phyloP scores from a whole-genome alignment of 2,329 filamentous ascomycete genomes.

The Monilinia fructicola region DNA sequence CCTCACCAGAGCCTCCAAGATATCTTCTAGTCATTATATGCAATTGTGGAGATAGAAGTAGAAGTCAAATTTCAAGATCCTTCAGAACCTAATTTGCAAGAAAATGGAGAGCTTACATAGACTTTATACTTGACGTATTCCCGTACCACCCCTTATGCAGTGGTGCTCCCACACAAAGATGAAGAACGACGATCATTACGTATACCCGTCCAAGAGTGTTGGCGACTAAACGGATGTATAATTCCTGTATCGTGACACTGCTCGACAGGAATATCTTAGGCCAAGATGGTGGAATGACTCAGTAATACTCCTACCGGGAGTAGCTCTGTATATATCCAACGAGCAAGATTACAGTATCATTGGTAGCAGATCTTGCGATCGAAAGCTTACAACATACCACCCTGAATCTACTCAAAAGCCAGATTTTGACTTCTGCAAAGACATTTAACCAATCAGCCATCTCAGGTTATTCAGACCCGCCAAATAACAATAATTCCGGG shows the following conservation, averaged over 20 bases:
- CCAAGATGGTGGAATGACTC: not conserved
- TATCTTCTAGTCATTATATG: slow-evolving; percentile 47
- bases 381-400: too few species aligned
- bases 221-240: not conserved
- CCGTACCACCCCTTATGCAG: not conserved
- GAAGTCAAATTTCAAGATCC: too few species aligned
- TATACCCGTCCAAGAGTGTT: too few species aligned
- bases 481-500: too few species aligned
- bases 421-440: too few species aligned
- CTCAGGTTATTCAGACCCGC: too few species aligned
- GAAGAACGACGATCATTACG: not conserved
- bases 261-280: not conserved
- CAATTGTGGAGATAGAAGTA: not conserved
- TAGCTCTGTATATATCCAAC: too few species aligned
- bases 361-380: too few species aligned
- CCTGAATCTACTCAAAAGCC: too few species aligned
- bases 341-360: too few species aligned
- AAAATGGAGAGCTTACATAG: not conserved
- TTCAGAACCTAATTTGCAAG: not conserved
- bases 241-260: not conserved
- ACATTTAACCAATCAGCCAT: too few species aligned
- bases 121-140: slow-evolving; percentile 1
- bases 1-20: slow-evolving; percentile 51
- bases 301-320: not conserved
- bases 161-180: not conserved